Base-by-base conservation (phyloP, 768 basidiomycete species). In the Boletus rex-veris region DNA sequence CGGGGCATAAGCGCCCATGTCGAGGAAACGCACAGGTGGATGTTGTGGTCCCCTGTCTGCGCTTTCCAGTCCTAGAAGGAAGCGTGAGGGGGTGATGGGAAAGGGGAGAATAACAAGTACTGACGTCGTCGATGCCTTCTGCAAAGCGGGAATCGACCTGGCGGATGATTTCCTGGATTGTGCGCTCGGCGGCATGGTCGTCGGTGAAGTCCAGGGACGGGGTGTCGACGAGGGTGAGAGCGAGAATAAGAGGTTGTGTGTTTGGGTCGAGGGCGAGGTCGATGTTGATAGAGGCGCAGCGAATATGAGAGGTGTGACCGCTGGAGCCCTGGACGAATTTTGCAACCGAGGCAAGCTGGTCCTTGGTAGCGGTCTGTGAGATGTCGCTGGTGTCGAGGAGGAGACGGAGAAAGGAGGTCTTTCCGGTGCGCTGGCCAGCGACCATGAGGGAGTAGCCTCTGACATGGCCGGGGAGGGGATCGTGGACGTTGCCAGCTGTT, bases 361-460 rank as follows among this genome's bases (percentile, higher is more conserved):
- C 88, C 65, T 83, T 84, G 45, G 81, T 76, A 50, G 83, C 80
- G 19, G 75, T 67, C 38, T 78, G 73, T 14, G 88, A 80, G 64
- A 92, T 76, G 67, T 80, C 75, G 75, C 80, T 80, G 59, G 91
- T 90, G 76, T 91, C 89, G 70, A 92, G 81, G 59, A 93, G 78
- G 64, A 92, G 86, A 53, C 89, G 83, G 66, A 92, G 85, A 66
- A 93, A 88, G 56, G 88, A 86, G 21, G 90, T 90, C 80, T 93
- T 93, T 73, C 88, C 88, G 73, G 86, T 85, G 73, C 85, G 78
- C 67, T 82, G 84, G 48, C 90, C 90, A 53, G 89, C 90, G 65
- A 90, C 88, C 75, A 92, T 86, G 71, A 92, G 75, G 62, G 85
- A 85, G 75, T 81, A 80, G 36, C 74, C 74, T 64, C 62, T 67